A percentile compares a stretch with the other conserved stretches of the same genome.
Evolutionary conservation across 2,329 filamentous ascomycete species (phyloP).

Genomic region (Colletotrichum gigasporum): DNA sequence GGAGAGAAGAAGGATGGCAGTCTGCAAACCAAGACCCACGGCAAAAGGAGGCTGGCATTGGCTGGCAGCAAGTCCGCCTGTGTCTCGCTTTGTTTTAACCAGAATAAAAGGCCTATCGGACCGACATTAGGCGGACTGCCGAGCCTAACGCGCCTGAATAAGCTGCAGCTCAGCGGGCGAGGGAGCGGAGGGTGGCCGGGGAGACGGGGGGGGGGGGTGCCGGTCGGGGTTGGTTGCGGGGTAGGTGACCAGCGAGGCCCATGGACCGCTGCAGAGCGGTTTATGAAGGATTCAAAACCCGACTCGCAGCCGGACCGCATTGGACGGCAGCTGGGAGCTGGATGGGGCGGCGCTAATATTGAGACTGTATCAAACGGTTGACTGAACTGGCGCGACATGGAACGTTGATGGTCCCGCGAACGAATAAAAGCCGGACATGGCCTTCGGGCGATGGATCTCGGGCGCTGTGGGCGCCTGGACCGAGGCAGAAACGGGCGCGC

Average conservation of each 20-base stretch:
- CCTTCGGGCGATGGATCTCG: not conserved
- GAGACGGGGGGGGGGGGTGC: slow-evolving; percentile 1
- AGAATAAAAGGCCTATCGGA: slow-evolving; percentile 9
- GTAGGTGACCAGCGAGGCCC: not conserved
- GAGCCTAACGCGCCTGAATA: slow-evolving; percentile 28
- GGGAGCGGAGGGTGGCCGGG: slow-evolving; percentile 18
- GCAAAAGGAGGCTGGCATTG: not conserved
- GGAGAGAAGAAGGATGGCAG: slow-evolving; percentile 25
- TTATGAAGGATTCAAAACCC: not conserved
- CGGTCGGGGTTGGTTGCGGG: slow-evolving; percentile 23
- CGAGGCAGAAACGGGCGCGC: not conserved
- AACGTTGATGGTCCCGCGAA: not conserved
- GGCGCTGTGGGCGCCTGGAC: not conserved
- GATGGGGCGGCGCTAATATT: slow-evolving; percentile 4
- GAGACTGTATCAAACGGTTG: slow-evolving; percentile 3
- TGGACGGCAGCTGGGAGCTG: slow-evolving; percentile 5
- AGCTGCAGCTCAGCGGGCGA: slow-evolving; percentile 27
- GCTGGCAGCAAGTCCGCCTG: not conserved
- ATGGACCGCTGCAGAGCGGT: not conserved
- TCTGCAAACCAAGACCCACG: slow-evolving; percentile 20
- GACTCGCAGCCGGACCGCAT: not conserved
- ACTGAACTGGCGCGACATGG: not conserved
- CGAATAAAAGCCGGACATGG: not conserved
- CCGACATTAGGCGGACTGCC: slow-evolving; percentile 29
- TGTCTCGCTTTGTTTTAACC: not conserved